Conservation (phyloP, 495 filamentous ascomycete genomes). For the Cercophora sp. region DNA sequence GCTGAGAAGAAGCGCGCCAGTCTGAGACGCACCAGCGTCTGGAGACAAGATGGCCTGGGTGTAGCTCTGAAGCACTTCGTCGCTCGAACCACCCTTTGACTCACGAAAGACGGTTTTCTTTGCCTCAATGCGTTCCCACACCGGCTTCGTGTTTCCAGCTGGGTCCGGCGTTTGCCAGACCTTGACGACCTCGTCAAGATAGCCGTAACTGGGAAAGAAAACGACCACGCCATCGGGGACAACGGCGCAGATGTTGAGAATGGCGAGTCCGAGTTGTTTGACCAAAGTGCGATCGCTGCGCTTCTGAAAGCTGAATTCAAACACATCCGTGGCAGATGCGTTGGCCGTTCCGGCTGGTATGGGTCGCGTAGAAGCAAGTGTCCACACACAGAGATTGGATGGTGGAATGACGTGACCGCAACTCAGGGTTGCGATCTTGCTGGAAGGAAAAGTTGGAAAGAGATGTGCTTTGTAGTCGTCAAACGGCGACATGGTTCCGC, state of each 20-base stretch:
- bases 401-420: conserved; percentile 92
- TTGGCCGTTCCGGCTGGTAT: conserved; percentile 16
- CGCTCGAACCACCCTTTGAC: conserved; percentile 53
- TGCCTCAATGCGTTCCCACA: conserved; percentile 53
- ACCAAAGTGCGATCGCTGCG: conserved; percentile 61
- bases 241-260: conserved; percentile 64
- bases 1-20: conserved; percentile 77
- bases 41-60: conserved; percentile 56
- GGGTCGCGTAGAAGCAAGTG: conserved; percentile 36
- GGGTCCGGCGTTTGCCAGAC: conserved; percentile 55
- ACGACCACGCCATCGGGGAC: conserved; percentile 93
- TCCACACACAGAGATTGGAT: conserved; percentile 73
- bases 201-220: conserved; percentile 94
- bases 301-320: conserved; percentile 84
- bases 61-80: conserved; percentile 70
- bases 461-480: conserved; percentile 80
- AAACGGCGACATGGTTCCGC: conserved; percentile 98
- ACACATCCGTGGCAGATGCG: conserved; percentile 51
- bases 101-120: conserved; percentile 69
- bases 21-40: not conserved
- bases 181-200: conserved; percentile 67
- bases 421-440: conserved; percentile 72
- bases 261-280: conserved; percentile 65
- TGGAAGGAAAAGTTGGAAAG: conserved; percentile 66
- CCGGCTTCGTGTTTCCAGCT: conserved; percentile 22